phyloP scores from a whole-genome alignment of 345 rosid species.

The Laguncularia racemosa region DNA sequence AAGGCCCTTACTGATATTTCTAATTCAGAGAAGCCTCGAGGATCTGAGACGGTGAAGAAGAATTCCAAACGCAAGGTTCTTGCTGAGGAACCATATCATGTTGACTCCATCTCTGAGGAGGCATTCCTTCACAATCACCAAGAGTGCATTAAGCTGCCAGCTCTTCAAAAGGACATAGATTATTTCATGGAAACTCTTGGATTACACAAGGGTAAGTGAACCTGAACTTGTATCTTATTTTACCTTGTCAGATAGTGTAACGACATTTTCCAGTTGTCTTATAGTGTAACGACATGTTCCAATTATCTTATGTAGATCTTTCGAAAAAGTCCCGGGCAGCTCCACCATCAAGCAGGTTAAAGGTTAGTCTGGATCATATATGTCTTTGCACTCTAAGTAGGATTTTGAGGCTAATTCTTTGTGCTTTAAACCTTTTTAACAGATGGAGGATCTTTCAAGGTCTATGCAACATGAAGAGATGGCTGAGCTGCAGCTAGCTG shows the following conservation, averaged over 20 bases:
- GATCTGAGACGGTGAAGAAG: constrained; percentile 30
- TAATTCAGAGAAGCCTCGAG: constrained; percentile 27
- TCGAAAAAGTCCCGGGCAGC: constrained; percentile 8
- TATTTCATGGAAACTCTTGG: constrained; percentile 35
- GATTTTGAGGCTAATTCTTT: neutral
- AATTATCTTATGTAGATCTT: constrained; percentile 11
- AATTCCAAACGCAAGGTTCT: constrained; percentile 17
- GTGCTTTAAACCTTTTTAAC: neutral
- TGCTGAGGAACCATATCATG: constrained; percentile 21
- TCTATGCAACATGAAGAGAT: constrained; percentile 24
- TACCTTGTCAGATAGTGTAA: neutral
- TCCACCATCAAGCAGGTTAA: constrained; percentile 8
- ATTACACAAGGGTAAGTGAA: constrained; percentile 21
- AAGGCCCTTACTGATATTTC: constrained; percentile 56
- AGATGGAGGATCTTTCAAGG: constrained; percentile 21
- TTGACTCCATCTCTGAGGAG: constrained; percentile 24
- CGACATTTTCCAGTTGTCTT: neutral
- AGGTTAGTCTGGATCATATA: constrained; percentile 13
- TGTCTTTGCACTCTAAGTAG: neutral
- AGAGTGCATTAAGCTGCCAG: constrained; percentile 40
- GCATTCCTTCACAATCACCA: constrained; percentile 42
- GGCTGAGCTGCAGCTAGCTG: constrained; percentile 13
- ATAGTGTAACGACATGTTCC: neutral
- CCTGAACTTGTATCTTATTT: neutral
- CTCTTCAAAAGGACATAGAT: constrained; percentile 22